Conservation (phyloP, 768 basidiomycete genomes). For the Kwoniella mangroviensis region DNA sequence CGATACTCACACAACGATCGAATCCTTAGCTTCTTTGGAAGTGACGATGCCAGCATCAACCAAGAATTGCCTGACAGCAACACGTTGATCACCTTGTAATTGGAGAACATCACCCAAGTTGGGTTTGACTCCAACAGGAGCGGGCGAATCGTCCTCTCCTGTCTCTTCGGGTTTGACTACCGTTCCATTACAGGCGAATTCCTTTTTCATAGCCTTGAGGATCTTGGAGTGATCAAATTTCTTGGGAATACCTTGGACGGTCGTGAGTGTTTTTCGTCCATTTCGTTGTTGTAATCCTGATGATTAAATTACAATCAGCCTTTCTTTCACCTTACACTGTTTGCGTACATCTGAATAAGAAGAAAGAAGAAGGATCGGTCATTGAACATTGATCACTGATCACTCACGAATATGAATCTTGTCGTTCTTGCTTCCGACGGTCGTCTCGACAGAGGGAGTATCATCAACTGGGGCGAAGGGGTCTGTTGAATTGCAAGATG, state of each 20-base stretch:
- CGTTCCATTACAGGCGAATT: slow-evolving; percentile 98
- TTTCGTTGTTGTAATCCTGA: slow-evolving; percentile 93
- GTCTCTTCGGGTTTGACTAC: slow-evolving; percentile 65
- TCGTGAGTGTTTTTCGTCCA: slow-evolving; percentile 97
- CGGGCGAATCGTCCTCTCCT: slow-evolving; percentile 44
- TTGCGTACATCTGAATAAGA: background rate
- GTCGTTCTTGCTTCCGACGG: slow-evolving; percentile 49
- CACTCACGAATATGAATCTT: slow-evolving; percentile 60
- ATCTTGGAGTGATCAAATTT: slow-evolving; percentile 97
- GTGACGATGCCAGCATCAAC: slow-evolving; percentile 62
- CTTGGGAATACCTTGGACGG: slow-evolving; percentile 91
- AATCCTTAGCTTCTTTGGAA: slow-evolving; percentile 58
- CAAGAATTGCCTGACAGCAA: slow-evolving; percentile 87
- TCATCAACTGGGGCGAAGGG: slow-evolving; percentile 32
- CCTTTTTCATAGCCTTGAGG: slow-evolving; percentile 99
- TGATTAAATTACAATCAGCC: background rate
- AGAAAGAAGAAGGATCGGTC: no score
- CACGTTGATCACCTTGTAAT: slow-evolving; percentile 95
- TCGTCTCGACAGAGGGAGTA: slow-evolving; percentile 53
- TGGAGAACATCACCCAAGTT: slow-evolving; percentile 97
- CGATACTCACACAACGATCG: slow-evolving; percentile 53
- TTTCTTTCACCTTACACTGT: background rate
- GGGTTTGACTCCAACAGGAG: slow-evolving; percentile 60
- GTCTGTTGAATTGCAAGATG: slow-evolving; percentile 15
- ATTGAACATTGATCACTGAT: no score